Conservation (phyloP, 2,329 filamentous ascomycete genomes). For the Trichoderma oligosporum region DNA sequence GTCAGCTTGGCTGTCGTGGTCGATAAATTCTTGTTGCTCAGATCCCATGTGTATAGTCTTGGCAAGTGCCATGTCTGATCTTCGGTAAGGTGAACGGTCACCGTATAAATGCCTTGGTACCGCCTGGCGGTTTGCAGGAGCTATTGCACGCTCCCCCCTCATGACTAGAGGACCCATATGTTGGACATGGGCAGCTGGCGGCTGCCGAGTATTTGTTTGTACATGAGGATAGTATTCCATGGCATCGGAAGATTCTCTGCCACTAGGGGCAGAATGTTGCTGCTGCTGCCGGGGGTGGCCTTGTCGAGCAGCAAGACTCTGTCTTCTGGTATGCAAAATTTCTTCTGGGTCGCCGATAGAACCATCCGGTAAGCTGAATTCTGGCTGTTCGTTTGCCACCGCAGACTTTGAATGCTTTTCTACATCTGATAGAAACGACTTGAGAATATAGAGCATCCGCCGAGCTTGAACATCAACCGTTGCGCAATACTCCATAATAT, state of each 20-base stretch:
- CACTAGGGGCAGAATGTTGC: not conserved
- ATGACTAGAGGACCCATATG: not conserved
- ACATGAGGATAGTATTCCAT: conserved; percentile 8
- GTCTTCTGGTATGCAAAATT: conserved; percentile 11
- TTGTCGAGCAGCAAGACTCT: conserved; percentile 6
- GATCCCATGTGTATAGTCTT: not conserved
- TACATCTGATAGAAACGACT: conserved; percentile 39
- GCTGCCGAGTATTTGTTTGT: not conserved
- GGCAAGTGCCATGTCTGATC: not conserved
- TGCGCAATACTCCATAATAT: conserved; percentile 48
- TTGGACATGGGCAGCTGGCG: not conserved
- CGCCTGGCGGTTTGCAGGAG: not conserved
- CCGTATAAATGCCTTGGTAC: not conserved
- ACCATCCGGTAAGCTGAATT: not conserved
- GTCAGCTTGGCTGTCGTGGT: not conserved
- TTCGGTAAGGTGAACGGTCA: not conserved
- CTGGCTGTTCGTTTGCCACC: not conserved
- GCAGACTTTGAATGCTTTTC: conserved; percentile 11
- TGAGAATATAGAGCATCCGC: conserved; percentile 48
- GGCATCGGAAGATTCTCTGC: not conserved
- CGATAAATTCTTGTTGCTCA: conserved; percentile 1
- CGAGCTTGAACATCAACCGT: conserved; percentile 46
- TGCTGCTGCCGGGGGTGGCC: not conserved
- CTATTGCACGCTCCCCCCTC: not conserved
- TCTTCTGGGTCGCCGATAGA: conserved; percentile 12